phyloP scores from a whole-genome alignment of 1,139 yeast genomes.

The Hyphopichia pseudoburtonii region DNA sequence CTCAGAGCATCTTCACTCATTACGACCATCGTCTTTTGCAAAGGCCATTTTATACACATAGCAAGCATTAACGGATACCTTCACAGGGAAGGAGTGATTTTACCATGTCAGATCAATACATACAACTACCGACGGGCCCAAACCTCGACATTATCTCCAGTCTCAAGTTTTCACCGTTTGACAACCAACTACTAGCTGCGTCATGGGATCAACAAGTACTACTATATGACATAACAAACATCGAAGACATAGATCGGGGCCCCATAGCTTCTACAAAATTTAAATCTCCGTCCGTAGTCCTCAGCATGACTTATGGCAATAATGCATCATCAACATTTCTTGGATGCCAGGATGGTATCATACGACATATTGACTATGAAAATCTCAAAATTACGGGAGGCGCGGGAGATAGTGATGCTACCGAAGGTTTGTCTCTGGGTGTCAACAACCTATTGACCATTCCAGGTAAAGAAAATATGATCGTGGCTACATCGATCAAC shows the following conservation, averaged over 20 bases:
- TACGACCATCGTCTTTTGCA: no score
- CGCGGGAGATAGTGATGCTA: not conserved
- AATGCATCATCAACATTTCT: conserved; percentile 25
- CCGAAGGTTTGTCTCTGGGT: conserved; percentile 21
- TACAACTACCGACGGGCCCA: conserved; percentile 18
- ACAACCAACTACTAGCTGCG: conserved; percentile 35
- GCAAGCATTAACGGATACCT: no score
- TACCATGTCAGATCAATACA: conserved; percentile 10
- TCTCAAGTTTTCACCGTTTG: conserved; percentile 28
- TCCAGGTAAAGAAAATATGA: conserved; percentile 23
- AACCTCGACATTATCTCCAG: conserved; percentile 32
- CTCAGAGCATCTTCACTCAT: no score
- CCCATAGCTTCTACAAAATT: conserved; percentile 13
- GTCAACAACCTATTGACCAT: conserved; percentile 28
- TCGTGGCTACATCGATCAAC: conserved; percentile 59
- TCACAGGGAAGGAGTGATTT: no score
- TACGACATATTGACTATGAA: conserved; percentile 44
- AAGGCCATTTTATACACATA: no score
- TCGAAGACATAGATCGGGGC: not conserved
- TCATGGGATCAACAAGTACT: conserved; percentile 43
- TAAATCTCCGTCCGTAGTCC: conserved; percentile 17
- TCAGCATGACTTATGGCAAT: conserved; percentile 16
- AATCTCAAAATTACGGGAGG: conserved; percentile 22
- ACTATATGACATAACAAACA: conserved; percentile 27
- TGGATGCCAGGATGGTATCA: conserved; percentile 43